phyloP scores from a whole-genome alignment of 2,329 filamentous ascomycete genomes.

The Dendrostoma leiphaemia region DNA sequence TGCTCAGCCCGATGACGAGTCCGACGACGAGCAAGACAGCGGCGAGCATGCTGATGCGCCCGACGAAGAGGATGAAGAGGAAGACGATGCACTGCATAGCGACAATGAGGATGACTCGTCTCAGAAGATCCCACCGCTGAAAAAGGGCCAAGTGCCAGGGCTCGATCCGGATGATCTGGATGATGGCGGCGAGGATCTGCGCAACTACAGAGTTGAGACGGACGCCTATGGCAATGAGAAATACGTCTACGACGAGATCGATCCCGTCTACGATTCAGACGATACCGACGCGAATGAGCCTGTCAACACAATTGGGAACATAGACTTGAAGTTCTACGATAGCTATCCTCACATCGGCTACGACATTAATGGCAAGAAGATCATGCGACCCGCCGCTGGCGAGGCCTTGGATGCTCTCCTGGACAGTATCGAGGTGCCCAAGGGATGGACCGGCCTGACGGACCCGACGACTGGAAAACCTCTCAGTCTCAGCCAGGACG shows the following conservation, averaged over 20 bases:
- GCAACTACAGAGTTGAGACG: constrained; percentile 58
- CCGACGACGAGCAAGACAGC: constrained; percentile 45
- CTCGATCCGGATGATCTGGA: constrained; percentile 32
- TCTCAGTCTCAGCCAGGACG: constrained; percentile 79
- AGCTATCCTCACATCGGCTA: constrained; percentile 98
- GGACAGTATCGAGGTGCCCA: constrained; percentile 93
- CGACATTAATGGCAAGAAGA: constrained; percentile 97
- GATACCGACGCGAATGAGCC: constrained; percentile 80
- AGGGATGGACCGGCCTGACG: constrained; percentile 95
- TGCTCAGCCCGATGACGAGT: constrained; percentile 38
- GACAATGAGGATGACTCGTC: constrained; percentile 30
- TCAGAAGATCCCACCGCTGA: constrained; percentile 11
- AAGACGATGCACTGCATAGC: constrained; percentile 36
- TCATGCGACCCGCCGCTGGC: constrained; percentile 91
- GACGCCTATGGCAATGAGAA: constrained; percentile 90
- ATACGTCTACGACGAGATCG: constrained; percentile 91
- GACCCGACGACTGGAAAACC: constrained; percentile 94
- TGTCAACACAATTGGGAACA: constrained; percentile 91
- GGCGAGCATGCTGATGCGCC: constrained; percentile 31
- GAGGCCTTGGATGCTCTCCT: constrained; percentile 90
- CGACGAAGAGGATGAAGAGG: constrained; percentile 35
- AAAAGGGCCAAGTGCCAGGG: constrained; percentile 17
- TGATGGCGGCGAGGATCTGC: constrained; percentile 37
- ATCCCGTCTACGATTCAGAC: constrained; percentile 94
- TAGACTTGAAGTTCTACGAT: constrained; percentile 93